phyloP scores from a whole-genome alignment of 345 rosid species.

The Cardiospermum halicacabum region DNA sequence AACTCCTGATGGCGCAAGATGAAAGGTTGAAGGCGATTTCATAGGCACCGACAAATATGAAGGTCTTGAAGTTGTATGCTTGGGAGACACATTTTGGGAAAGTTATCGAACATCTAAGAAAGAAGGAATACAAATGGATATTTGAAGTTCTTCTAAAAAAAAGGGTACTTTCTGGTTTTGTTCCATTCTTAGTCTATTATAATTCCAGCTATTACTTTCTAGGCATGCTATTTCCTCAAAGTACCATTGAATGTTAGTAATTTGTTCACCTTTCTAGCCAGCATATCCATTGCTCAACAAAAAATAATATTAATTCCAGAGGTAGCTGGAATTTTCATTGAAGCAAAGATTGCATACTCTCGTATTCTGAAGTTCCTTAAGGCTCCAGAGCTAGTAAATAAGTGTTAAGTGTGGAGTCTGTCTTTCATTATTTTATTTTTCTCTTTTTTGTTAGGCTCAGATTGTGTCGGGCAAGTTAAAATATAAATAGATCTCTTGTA shows the following conservation, averaged over 20 bases:
- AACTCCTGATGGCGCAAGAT: slow-evolving; percentile 40
- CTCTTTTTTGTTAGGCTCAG: no score
- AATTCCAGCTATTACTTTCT: slow-evolving; percentile 37
- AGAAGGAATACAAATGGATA: slow-evolving; percentile 35
- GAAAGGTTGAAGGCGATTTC: slow-evolving; percentile 31
- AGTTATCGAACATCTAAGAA: slow-evolving; percentile 31
- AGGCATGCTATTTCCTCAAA: slow-evolving; percentile 42
- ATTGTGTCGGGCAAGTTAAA: no score
- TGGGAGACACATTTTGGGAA: slow-evolving; percentile 55
- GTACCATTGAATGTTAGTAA: slow-evolving; percentile 36
- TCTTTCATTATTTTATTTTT: no score
- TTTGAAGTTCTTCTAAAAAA: slow-evolving; percentile 20
- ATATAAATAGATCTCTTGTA: no score
- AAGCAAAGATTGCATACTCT: slow-evolving; percentile 43
- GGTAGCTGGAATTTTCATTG: slow-evolving; percentile 33
- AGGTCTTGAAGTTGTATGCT: slow-evolving; percentile 55
- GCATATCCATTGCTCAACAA: slow-evolving; percentile 43
- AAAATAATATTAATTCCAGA: slow-evolving; percentile 50
- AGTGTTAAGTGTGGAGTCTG: no score
- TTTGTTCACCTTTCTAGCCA: slow-evolving; percentile 49
- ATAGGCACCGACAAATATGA: no score
- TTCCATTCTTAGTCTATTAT: slow-evolving; percentile 42
- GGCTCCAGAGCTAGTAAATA: slow-evolving; percentile 35
- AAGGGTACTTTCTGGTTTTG: slow-evolving; percentile 30
- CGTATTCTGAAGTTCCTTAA: slow-evolving; percentile 42